These are phyloP conservation scores for Carallia pectinifolia DNA, from an alignment of 345 rosid genomes.

Conservation along the genomic window DNA sequence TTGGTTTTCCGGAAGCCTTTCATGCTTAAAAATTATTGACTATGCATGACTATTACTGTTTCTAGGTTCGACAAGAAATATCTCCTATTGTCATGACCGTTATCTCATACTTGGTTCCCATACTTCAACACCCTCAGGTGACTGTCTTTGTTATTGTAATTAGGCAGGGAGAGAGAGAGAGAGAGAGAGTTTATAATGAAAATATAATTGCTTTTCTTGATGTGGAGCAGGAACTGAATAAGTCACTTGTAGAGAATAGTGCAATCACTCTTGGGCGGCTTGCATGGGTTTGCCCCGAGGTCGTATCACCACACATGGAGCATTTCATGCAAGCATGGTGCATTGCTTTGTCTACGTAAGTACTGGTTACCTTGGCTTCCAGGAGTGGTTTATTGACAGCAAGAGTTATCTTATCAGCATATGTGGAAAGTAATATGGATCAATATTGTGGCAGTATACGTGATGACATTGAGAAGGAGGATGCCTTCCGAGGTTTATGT, in stretches of 20 bases:
- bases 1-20: background rate
- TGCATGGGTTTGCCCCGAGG: slow-evolving; percentile 97
- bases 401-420: background rate
- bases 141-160: background rate
- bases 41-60: background rate
- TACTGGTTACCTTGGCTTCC: slow-evolving; percentile 2
- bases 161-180: background rate
- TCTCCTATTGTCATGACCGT: slow-evolving; percentile 78
- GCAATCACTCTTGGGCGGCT: slow-evolving; percentile 98
- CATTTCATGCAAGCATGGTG: slow-evolving; percentile 99
- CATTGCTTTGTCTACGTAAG: slow-evolving; percentile 83
- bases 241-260: slow-evolving; percentile 87
- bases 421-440: slow-evolving; percentile 3
- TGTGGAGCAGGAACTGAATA: slow-evolving; percentile 69
- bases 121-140: slow-evolving; percentile 86
- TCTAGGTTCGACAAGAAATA: slow-evolving; percentile 89
- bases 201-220: slow-evolving; percentile 8
- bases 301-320: slow-evolving; percentile 97
- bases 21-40: no score
- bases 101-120: slow-evolving; percentile 62
- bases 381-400: slow-evolving; percentile 11
- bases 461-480: slow-evolving; percentile 97
- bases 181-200: background rate
- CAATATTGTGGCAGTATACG: slow-evolving; percentile 59
- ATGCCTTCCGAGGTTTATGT: slow-evolving; percentile 95